These are phyloP conservation scores for Phytophthora kernoviae DNA, from an alignment of 352 stramenopile species.

Conservation along the genomic window DNA sequence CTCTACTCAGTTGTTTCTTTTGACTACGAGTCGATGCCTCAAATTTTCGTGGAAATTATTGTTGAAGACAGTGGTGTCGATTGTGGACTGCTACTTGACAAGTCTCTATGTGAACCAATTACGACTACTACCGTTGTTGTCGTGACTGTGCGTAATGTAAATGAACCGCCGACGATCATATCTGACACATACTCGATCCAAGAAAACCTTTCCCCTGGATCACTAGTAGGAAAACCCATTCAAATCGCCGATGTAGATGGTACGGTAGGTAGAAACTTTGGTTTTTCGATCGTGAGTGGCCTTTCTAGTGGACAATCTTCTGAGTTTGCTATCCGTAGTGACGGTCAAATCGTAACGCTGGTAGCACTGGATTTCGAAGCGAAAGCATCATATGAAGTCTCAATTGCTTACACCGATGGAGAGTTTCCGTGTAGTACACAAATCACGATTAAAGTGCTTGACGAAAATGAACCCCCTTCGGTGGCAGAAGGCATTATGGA, in stretches of 20 bases:
- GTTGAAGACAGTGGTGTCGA: conserved; percentile 44
- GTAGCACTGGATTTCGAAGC: conserved; percentile 45
- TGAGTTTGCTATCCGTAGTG: conserved; percentile 44
- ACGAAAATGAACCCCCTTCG: conserved; percentile 56
- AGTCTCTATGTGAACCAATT: conserved; percentile 16
- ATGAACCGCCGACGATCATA: conserved; percentile 47
- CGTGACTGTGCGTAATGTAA: conserved; percentile 42
- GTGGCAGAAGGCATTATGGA: conserved; percentile 28
- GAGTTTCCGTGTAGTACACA: conserved; percentile 33
- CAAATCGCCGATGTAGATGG: conserved; percentile 51
- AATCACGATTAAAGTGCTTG: conserved; percentile 39
- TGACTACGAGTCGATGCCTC: conserved; percentile 44
- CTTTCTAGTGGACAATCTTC: conserved; percentile 10
- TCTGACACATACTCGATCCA: conserved; percentile 24
- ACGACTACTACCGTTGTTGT: conserved; percentile 2
- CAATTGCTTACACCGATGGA: conserved; percentile 26
- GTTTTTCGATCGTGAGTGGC: conserved; percentile 35
- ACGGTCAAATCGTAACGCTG: conserved; percentile 51
- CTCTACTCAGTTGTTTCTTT: conserved; percentile 28
- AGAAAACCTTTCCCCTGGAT: conserved; percentile 51
- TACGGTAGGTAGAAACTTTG: conserved; percentile 23
- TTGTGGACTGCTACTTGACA: conserved; percentile 21
- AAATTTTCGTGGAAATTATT: conserved; percentile 35
- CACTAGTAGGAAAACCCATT: conserved; percentile 49
- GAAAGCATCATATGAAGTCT: conserved; percentile 14